phyloP scores from a whole-genome alignment of 768 basidiomycete species.

The Austroboletus festivus region DNA sequence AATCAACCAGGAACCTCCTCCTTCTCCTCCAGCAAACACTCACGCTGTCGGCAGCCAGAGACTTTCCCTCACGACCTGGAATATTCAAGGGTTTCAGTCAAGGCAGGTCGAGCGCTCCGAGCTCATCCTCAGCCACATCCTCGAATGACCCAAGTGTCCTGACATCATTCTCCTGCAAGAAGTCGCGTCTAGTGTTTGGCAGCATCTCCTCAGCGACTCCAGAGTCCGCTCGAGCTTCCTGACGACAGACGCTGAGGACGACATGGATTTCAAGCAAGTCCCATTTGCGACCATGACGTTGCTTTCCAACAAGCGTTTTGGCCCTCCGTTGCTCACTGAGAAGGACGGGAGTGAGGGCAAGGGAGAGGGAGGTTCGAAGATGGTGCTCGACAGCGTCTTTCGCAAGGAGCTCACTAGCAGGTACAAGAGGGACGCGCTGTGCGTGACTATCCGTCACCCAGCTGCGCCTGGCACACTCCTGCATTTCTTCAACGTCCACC shows the following conservation, averaged over 20 bases:
- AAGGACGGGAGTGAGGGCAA: too few species aligned
- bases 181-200: background rate
- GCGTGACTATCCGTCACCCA: background rate
- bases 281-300: background rate
- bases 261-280: background rate
- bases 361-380: too few species aligned
- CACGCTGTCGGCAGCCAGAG: too few species aligned
- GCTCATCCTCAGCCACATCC: background rate
- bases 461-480: background rate
- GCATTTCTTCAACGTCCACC: background rate
- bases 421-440: background rate
- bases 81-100: background rate
- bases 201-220: background rate
- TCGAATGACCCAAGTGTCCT: background rate
- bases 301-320: background rate
- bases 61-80: background rate
- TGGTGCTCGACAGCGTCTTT: background rate
- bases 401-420: background rate
- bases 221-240: background rate
- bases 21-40: too few species aligned
- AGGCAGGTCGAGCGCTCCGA: background rate
- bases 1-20: too few species aligned
- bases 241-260: background rate
- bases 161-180: background rate
- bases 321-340: too few species aligned